phyloP scores from a whole-genome alignment of 1,284 basidiomycete genomes.

The Singerocomus inundabilis region DNA sequence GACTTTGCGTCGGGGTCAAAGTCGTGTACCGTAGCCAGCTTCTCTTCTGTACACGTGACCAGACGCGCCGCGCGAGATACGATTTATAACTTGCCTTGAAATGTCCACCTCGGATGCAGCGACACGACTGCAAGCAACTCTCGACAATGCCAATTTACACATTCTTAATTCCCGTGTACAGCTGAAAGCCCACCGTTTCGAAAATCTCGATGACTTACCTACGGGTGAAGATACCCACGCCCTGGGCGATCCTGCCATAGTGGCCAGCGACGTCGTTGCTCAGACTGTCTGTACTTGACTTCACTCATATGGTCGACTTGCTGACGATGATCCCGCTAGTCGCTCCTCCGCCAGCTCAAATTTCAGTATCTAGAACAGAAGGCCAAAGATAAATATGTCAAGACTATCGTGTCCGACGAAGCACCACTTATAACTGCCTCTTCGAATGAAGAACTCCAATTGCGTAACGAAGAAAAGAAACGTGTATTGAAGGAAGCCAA shows the following conservation, averaged over 20 bases:
- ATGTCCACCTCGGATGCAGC: constrained; percentile 28
- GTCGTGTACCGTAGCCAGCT: not conserved
- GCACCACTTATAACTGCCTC: constrained; percentile 72
- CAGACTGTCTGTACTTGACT: constrained; percentile 23
- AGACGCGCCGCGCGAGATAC: not conserved
- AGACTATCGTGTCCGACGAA: constrained; percentile 80
- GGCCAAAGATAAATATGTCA: constrained; percentile 82
- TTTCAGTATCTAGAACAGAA: constrained; percentile 86
- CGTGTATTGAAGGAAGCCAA: constrained; percentile 64
- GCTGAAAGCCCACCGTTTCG: constrained; percentile 30
- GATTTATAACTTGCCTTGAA: not conserved
- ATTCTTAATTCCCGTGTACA: constrained; percentile 25
- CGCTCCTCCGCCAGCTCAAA: constrained; percentile 79
- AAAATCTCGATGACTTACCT: constrained; percentile 27
- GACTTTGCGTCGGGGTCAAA: not conserved
- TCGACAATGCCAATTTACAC: constrained; percentile 27
- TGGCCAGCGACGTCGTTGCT: constrained; percentile 31
- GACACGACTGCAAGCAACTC: constrained; percentile 26
- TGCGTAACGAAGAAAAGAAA: constrained; percentile 69
- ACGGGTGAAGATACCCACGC: constrained; percentile 30
- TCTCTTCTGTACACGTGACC: constrained; percentile 10
- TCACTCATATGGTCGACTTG: not conserved
- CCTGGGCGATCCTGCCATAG: constrained; percentile 29
- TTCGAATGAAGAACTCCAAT: constrained; percentile 65
- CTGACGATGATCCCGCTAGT: constrained; percentile 39